Evolutionary conservation across 192 early-diverging fungal species (phyloP).

Genomic region (Anaeromyces robustus): DNA sequence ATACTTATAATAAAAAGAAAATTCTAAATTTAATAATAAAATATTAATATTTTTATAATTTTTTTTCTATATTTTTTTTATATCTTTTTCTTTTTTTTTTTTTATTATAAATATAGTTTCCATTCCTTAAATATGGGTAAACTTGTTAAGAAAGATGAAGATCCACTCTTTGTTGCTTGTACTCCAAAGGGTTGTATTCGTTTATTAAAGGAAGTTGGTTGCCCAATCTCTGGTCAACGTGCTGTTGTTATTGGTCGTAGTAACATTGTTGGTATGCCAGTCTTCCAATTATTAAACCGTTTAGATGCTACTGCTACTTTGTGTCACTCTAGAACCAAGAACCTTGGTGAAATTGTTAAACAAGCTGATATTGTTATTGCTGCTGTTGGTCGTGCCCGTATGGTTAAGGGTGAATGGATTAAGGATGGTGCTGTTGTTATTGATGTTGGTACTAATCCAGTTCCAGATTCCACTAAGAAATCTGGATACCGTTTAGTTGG

Average conservation of each 20-base stretch:
- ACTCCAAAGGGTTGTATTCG: slow-evolving; percentile 91
- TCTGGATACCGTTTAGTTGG: slow-evolving; percentile 81
- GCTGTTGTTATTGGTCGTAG: slow-evolving; percentile 95
- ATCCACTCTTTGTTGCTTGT: slow-evolving; percentile 82
- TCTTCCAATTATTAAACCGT: slow-evolving; percentile 63
- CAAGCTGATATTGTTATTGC: slow-evolving; percentile 82
- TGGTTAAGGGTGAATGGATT: slow-evolving; percentile 86
- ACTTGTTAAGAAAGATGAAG: slow-evolving; percentile 60
- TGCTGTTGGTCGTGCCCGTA: slow-evolving; percentile 63
- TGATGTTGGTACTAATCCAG: slow-evolving; percentile 93
- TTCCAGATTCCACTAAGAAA: slow-evolving; percentile 74
- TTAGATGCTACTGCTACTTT: slow-evolving; percentile 85
- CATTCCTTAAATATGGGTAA: slow-evolving; percentile 87
- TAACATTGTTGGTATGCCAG: slow-evolving; percentile 87
- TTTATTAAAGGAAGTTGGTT: slow-evolving; percentile 53
- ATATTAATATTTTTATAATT: too few relatives aligned
- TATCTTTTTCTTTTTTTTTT: too few relatives aligned
- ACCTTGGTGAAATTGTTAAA: slow-evolving; percentile 60
- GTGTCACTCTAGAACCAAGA: slow-evolving; percentile 71
- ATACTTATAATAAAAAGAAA: too few relatives aligned
- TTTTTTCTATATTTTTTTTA: too few relatives aligned
- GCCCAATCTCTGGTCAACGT: slow-evolving; percentile 38
- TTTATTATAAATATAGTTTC: slow-evolving; percentile 61
- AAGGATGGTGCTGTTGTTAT: slow-evolving; percentile 87
- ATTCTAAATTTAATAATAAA: too few relatives aligned